Evolutionary conservation across 2,329 filamentous ascomycete species (phyloP).

Genomic region (Setomelanomma holmii): DNA sequence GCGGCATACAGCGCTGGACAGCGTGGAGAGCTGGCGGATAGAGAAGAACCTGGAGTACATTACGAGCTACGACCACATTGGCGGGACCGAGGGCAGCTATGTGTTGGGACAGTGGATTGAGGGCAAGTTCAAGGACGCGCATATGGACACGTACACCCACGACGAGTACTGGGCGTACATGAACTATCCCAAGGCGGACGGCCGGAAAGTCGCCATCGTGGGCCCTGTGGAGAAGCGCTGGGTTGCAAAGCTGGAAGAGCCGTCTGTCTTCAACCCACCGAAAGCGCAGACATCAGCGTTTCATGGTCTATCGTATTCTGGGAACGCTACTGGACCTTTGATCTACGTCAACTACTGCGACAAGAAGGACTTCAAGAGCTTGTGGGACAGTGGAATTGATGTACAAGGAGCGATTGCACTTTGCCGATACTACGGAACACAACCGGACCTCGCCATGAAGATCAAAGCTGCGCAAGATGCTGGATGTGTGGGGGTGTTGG

Average conservation of each 20-base stretch:
- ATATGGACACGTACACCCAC: slow-evolving; percentile 76
- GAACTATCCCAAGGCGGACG: slow-evolving; percentile 83
- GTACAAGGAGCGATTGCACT: slow-evolving; percentile 82
- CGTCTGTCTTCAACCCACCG: slow-evolving; percentile 68
- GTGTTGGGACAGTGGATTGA: slow-evolving; percentile 85
- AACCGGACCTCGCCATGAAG: slow-evolving; percentile 78
- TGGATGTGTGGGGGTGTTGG: slow-evolving; percentile 85
- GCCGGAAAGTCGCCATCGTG: slow-evolving; percentile 81
- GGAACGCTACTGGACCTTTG: slow-evolving; percentile 83
- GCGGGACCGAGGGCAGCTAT: slow-evolving; percentile 92
- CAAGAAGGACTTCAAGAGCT: slow-evolving; percentile 77
- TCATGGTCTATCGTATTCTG: slow-evolving; percentile 86
- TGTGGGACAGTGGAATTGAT: slow-evolving; percentile 75
- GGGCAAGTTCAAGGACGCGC: slow-evolving; percentile 73
- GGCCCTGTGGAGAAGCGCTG: slow-evolving; percentile 72
- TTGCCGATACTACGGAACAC: slow-evolving; percentile 79
- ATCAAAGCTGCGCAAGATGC: slow-evolving; percentile 88
- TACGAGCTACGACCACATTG: slow-evolving; percentile 86
- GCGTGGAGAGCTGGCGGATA: slow-evolving; percentile 69
- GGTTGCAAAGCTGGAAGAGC: slow-evolving; percentile 85
- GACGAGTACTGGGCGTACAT: slow-evolving; percentile 85
- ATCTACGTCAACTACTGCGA: slow-evolving; percentile 94
- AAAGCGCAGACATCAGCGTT: slow-evolving; percentile 75
- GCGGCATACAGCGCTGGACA: slow-evolving; percentile 74
- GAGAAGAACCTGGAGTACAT: slow-evolving; percentile 77